These are phyloP conservation scores for Schoenoplectus triqueter DNA, from an alignment of 202 grass and related monocot species.

Conservation along the genomic window DNA sequence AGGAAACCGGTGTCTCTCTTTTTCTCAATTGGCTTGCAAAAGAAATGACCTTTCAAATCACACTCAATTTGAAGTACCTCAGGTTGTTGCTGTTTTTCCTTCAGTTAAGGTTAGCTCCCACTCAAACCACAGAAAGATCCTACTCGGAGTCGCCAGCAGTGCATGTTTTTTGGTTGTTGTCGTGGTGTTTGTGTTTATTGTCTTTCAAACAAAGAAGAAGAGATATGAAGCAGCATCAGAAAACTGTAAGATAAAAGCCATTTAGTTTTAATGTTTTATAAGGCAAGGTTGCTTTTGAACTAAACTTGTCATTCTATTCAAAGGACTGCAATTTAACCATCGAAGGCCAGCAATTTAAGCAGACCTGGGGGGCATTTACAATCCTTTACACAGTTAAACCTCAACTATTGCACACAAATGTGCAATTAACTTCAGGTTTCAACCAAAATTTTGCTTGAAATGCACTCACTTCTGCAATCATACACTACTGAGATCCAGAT, in stretches of 20 bases:
- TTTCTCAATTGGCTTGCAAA: constrained; percentile 29
- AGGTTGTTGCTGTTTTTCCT: constrained; percentile 41
- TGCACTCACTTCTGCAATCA: background rate
- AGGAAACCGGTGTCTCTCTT: constrained; percentile 46
- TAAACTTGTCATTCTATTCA: background rate
- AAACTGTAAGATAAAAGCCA: constrained; percentile 32
- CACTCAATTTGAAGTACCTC: constrained; percentile 42
- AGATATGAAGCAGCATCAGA: constrained; percentile 34
- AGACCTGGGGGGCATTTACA: background rate
- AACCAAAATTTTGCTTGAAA: background rate
- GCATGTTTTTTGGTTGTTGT: constrained; percentile 37
- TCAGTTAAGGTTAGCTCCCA: constrained; percentile 11
- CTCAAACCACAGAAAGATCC: constrained; percentile 32
- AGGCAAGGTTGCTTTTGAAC: background rate
- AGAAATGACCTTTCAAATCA: constrained; percentile 37
- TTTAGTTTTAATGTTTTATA: background rate
- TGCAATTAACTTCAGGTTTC: constrained; percentile 23
- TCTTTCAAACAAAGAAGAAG: constrained; percentile 33
- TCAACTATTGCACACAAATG: background rate
- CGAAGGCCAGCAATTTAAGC: background rate
- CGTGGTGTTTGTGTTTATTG: constrained; percentile 14
- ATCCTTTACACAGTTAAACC: background rate
- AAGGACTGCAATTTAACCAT: background rate
- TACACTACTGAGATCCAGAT: background rate
- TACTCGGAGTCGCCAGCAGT: constrained; percentile 34